Conservation (phyloP, 1,139 yeast species). For the Magnusiomyces clavatus region DNA sequence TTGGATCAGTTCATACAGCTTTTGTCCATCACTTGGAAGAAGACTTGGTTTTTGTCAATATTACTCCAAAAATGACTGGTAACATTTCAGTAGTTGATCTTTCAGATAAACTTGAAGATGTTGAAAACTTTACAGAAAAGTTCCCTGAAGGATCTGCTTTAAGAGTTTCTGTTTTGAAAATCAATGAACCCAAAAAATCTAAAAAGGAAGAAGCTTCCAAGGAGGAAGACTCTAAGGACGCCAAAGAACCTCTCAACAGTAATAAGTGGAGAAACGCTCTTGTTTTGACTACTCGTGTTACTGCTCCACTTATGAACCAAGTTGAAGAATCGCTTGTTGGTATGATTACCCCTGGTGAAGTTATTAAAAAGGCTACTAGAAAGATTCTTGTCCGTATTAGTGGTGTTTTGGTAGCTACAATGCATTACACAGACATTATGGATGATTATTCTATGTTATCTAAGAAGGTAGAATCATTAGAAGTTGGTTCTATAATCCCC, state of each 20-base stretch:
- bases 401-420: slow-evolving; percentile 5
- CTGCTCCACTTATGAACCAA: not conserved
- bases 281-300: slow-evolving; percentile 1
- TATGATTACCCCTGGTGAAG: slow-evolving; percentile 53
- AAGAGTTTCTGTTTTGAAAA: slow-evolving; percentile 46
- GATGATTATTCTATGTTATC: slow-evolving; percentile 50
- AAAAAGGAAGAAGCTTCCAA: slow-evolving; percentile 2
- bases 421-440: slow-evolving; percentile 47
- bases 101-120: slow-evolving; percentile 45
- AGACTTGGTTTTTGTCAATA: slow-evolving; percentile 57
- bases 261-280: slow-evolving; percentile 1
- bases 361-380: slow-evolving; percentile 42
- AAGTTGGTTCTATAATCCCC: slow-evolving; percentile 31
- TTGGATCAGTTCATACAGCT: slow-evolving; percentile 41
- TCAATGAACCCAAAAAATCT: slow-evolving; percentile 22
- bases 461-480: slow-evolving; percentile 33
- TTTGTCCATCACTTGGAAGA: slow-evolving; percentile 41
- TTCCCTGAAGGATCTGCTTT: slow-evolving; percentile 70
- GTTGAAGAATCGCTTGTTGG: slow-evolving; percentile 35
- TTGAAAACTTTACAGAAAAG: slow-evolving; percentile 39
- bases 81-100: slow-evolving; percentile 61
- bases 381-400: slow-evolving; percentile 1
- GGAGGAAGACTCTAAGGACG: slow-evolving; percentile 2
- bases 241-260: not conserved
- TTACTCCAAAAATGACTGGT: slow-evolving; percentile 64